Conservation (phyloP, 2,329 filamentous ascomycete genomes). For the Mycosphaerella sp. region DNA sequence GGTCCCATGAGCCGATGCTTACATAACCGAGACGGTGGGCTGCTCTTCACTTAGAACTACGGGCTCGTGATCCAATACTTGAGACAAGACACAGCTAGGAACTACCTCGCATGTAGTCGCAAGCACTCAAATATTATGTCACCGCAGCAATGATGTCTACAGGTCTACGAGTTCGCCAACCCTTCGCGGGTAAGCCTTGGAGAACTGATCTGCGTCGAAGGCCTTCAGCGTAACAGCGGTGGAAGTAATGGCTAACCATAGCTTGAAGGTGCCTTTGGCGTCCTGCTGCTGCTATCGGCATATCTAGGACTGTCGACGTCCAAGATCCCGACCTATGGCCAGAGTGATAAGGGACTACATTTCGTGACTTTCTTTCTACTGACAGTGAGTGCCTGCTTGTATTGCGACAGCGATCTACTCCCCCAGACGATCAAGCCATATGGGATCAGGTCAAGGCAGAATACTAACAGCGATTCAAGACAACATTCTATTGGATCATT, state of each 20-base stretch:
- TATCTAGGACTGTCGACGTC: conserved; percentile 69
- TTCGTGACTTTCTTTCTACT: conserved; percentile 83
- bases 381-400: conserved; percentile 48
- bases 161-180: conserved; percentile 70
- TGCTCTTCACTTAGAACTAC: too few relatives aligned
- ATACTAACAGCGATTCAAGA: conserved; percentile 12
- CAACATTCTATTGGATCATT: conserved; percentile 86
- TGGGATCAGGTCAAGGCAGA: not conserved
- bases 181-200: conserved; percentile 68
- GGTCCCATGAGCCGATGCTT: not conserved
- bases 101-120: not conserved
- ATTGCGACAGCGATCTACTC: not conserved
- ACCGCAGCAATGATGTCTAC: conserved; percentile 30
- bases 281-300: conserved; percentile 62
- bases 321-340: conserved; percentile 57
- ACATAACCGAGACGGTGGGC: too few relatives aligned
- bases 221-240: not conserved
- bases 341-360: conserved; percentile 79
- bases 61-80: not conserved
- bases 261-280: conserved; percentile 42
- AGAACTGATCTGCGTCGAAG: not conserved
- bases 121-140: not conserved
- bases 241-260: conserved; percentile 8
- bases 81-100: not conserved
- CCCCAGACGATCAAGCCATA: not conserved